Percentiles rank a stretch among this genome's conserved stretches.
phyloP scores from a whole-genome alignment of 2,329 filamentous ascomycete genomes.

The Nectriaceae sp. region DNA sequence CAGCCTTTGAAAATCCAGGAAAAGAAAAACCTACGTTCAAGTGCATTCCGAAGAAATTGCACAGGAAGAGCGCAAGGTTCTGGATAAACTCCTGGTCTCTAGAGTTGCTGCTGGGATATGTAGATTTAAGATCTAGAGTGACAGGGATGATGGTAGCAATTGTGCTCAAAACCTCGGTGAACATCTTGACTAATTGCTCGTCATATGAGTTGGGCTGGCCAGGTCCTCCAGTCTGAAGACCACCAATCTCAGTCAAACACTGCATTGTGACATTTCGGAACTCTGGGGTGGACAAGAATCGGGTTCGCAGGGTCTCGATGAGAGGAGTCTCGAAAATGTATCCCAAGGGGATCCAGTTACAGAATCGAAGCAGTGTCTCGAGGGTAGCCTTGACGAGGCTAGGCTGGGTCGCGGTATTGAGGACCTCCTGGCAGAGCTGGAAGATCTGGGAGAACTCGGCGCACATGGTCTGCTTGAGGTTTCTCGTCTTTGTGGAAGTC shows the following conservation, averaged over 20 bases:
- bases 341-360: conserved; percentile 98
- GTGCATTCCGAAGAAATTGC: conserved; percentile 95
- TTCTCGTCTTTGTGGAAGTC: conserved; percentile 97
- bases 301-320: conserved; percentile 89
- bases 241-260: conserved; percentile 95
- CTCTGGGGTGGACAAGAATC: conserved; percentile 90
- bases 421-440: conserved; percentile 92
- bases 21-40: conserved; percentile 62
- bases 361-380: conserved; percentile 91
- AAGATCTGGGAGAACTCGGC: conserved; percentile 98
- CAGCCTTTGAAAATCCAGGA: conserved; percentile 7
- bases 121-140: conserved; percentile 84
- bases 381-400: conserved; percentile 95
- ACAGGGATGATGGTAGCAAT: conserved; percentile 94
- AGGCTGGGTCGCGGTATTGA: conserved; percentile 84
- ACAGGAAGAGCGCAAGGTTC: conserved; percentile 92
- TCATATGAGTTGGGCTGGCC: conserved; percentile 76
- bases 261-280: conserved; percentile 97
- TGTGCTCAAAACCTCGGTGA: conserved; percentile 91
- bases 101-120: conserved; percentile 88
- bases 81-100: conserved; percentile 97
- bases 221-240: conserved; percentile 78
- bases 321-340: conserved; percentile 98
- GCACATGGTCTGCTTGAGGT: conserved; percentile 98
- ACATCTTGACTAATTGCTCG: conserved; percentile 97